Base-by-base conservation (phyloP, 208 protist genomes). In the Wallacemonas sp. region DNA sequence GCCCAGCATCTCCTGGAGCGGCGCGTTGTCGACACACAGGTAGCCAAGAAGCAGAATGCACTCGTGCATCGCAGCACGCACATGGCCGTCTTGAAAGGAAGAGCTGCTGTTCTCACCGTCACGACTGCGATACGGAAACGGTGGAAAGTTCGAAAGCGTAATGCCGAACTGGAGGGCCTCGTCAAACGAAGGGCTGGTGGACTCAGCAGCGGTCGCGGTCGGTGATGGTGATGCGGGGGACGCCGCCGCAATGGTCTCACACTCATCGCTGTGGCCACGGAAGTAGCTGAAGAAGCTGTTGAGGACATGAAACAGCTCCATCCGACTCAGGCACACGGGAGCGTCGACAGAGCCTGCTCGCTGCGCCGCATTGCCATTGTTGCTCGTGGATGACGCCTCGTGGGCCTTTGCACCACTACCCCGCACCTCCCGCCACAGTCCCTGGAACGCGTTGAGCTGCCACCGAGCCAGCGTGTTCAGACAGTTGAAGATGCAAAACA, bases 1-100 rank as follows among this genome's bases (percentile, higher is more conserved):
- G 1, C 74, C 66, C 65, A 95, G 73, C 72, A 93, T 92, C n/a
- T 88, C 84, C 71, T 93, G 85, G 43, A 93, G 73, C 21, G 61
- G 64, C 29, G 63, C 65, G 65, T 95, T 83, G 43, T 92, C 85
- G 12, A 95, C 68, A 52, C 78, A 92, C 14, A 95, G 74, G 61
- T 95, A 95, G 11, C 87, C 84, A 27, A 93, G 67, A 16, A 95
- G 39, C 8, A 95, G 71, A 30, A 95, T 69, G 73, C 80, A 88
- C 70, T 95, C 90, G 52, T 95, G 90, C 41, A 95, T 56, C 9
- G 84, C 72, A 19, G 85, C 82, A 3, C 90, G 84, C n/a, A 95
- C 55, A 48, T 83, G 80, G 49, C 24, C 24, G 2, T 43, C 8
- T 32, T 72, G 26, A 8, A 49, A 43, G 5, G 46, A n/a, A 26